These are phyloP conservation scores for Vaccinium macrocarpon DNA, from an alignment of 148 eudicot species.

Conservation along the genomic window DNA sequence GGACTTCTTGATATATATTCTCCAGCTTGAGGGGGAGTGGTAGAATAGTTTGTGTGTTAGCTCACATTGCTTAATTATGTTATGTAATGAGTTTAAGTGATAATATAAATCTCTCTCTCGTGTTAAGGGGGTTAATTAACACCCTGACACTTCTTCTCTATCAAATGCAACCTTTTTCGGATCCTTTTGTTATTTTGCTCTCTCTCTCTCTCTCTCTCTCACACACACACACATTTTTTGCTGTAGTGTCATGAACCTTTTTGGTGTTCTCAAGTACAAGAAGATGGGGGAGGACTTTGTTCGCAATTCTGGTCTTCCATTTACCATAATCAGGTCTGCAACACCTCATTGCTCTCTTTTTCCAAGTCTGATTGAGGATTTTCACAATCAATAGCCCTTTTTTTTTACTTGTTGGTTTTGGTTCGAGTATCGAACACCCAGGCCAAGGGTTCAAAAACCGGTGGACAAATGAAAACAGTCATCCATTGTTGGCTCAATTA, in stretches of 20 bases:
- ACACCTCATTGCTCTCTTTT: not conserved
- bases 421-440: not conserved
- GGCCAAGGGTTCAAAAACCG: not conserved
- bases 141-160: too few species aligned
- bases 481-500: not conserved
- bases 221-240: constrained; percentile 2
- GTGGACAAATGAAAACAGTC: not conserved
- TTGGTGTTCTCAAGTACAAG: constrained; percentile 95
- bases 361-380: too few species aligned
- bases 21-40: too few species aligned
- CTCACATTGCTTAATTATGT: too few species aligned
- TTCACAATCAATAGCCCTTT: not conserved
- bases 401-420: not conserved
- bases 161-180: too few species aligned
- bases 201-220: too few species aligned
- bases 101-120: too few species aligned
- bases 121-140: too few species aligned
- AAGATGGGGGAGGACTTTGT: constrained; percentile 98
- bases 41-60: too few species aligned
- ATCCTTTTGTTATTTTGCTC: too few species aligned
- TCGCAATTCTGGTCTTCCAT: constrained; percentile 82
- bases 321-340: constrained; percentile 80
- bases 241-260: constrained; percentile 91
- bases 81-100: too few species aligned
- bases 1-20: too few species aligned